Percentiles rank a stretch among this genome's conserved stretches.
Conservation (phyloP, 768 basidiomycete species). For the Paxillus involutus region DNA sequence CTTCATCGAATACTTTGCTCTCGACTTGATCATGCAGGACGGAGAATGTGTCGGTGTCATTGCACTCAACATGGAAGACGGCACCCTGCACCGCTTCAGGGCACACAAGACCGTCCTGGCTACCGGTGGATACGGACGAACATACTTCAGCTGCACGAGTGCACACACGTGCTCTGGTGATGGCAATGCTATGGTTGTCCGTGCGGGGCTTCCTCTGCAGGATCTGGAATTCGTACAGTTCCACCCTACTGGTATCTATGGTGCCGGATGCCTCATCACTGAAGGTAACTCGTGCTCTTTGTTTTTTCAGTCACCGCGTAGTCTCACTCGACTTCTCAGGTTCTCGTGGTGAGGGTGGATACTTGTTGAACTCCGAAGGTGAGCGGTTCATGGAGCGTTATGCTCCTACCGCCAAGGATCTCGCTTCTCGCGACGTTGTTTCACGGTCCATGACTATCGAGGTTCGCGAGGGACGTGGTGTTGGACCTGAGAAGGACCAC, state of each 20-base stretch:
- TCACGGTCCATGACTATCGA: conserved; percentile 99
- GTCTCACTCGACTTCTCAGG: conserved; percentile 44
- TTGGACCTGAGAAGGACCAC: conserved; percentile 98
- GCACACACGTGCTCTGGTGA: conserved; percentile 99
- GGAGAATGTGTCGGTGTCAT: conserved; percentile 99
- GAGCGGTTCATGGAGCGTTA: conserved; percentile 99
- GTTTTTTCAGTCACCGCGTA: neutral
- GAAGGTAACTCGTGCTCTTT: conserved; percentile 60
- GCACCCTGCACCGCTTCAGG: conserved; percentile 97
- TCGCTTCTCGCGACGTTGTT: conserved; percentile 98
- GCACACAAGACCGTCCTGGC: conserved; percentile 98
- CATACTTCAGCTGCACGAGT: conserved; percentile 98
- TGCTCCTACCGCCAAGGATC: conserved; percentile 98
- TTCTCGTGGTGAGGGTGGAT: conserved; percentile 98
- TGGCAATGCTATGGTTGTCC: conserved; percentile 97
- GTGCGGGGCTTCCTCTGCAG: conserved; percentile 95
- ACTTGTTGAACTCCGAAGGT: conserved; percentile 96
- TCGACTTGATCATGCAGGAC: conserved; percentile 97
- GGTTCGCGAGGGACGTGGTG: conserved; percentile 97
- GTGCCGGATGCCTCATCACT: conserved; percentile 97
- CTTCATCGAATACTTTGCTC: conserved; percentile 99
- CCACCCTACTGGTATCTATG: conserved; percentile 99
- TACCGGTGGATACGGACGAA: conserved; percentile 96
- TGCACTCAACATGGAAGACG: conserved; percentile 99
- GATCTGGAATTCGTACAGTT: conserved; percentile 99